These are phyloP conservation scores for Trametes coccinea DNA, from an alignment of 768 basidiomycete genomes.

Conservation along the genomic window DNA sequence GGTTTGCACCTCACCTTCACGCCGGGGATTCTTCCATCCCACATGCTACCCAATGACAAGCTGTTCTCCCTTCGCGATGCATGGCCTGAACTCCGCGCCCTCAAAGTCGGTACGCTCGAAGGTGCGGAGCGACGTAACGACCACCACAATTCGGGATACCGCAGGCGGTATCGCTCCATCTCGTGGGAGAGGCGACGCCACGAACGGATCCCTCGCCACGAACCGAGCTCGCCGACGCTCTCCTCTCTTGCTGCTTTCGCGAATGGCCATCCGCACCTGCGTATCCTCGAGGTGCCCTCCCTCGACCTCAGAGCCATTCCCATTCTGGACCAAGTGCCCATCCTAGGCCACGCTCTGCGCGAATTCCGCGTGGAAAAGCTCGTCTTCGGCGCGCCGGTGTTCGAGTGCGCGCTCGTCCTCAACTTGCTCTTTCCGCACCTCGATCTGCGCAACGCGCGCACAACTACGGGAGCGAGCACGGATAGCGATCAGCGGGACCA, in stretches of 20 bases:
- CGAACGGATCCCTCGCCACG: no score
- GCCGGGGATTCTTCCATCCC: background rate
- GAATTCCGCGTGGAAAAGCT: constrained; percentile 18
- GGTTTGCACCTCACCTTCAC: background rate
- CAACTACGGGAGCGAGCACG: no score
- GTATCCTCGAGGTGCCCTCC: background rate
- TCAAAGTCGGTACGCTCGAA: background rate
- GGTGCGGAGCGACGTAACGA: no score
- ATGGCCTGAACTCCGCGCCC: background rate
- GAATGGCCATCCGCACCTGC: background rate
- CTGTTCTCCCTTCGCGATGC: background rate
- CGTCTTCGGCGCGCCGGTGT: background rate
- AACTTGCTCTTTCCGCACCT: background rate
- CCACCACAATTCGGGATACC: no score
- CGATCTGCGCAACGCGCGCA: background rate
- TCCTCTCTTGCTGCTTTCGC: constrained; percentile 2
- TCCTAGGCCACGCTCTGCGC: constrained; percentile 26
- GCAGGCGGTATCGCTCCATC: no score
- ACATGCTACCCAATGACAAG: no score
- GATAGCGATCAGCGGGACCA: no score
- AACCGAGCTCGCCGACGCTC: constrained; percentile 10
- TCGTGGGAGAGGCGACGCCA: no score
- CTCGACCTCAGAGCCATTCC: background rate
- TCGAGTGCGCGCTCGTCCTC: background rate
- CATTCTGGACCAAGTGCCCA: constrained; percentile 8